phyloP scores from a whole-genome alignment of 2,329 filamentous ascomycete species.

The Stagonosporopsis vannaccii region DNA sequence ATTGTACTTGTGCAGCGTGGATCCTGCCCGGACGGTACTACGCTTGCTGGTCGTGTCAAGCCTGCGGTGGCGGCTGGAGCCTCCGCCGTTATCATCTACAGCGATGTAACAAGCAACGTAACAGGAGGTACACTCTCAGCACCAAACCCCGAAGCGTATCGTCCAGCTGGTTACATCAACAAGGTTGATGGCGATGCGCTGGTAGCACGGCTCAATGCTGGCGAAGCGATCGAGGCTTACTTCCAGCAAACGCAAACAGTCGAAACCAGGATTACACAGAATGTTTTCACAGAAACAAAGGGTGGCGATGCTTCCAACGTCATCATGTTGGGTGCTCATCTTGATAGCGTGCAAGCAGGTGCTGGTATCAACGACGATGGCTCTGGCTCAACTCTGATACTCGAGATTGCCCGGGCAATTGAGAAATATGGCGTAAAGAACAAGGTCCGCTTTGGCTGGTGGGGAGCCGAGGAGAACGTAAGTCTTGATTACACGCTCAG shows the following conservation, averaged over 20 bases:
- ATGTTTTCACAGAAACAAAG: slow-evolving; percentile 52
- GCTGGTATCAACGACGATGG: slow-evolving; percentile 55
- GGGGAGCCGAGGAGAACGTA: slow-evolving; percentile 52
- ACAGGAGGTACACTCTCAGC: slow-evolving; percentile 52
- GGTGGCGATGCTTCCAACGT: slow-evolving; percentile 51
- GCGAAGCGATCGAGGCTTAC: slow-evolving; percentile 50
- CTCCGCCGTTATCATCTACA: slow-evolving; percentile 53
- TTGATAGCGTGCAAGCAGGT: slow-evolving; percentile 52
- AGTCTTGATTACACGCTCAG: not conserved
- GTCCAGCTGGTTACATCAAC: slow-evolving; percentile 54
- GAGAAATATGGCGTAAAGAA: slow-evolving; percentile 50
- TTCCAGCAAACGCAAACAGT: slow-evolving; percentile 57
- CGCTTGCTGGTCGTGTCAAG: slow-evolving; percentile 50
- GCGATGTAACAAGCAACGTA: slow-evolving; percentile 46
- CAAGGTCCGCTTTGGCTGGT: slow-evolving; percentile 52
- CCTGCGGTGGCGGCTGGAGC: slow-evolving; percentile 53
- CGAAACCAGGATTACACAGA: slow-evolving; percentile 59
- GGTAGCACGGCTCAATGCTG: slow-evolving; percentile 49
- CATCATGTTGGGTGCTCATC: slow-evolving; percentile 51
- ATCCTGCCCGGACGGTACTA: slow-evolving; percentile 52
- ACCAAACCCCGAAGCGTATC: slow-evolving; percentile 47
- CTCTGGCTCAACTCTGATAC: slow-evolving; percentile 47
- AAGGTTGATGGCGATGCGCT: slow-evolving; percentile 53
- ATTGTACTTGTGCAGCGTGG: slow-evolving; percentile 54
- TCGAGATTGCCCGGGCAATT: slow-evolving; percentile 49